Base-by-base conservation (phyloP, 139 green algal species). In the Haematococcus sp. region DNA sequence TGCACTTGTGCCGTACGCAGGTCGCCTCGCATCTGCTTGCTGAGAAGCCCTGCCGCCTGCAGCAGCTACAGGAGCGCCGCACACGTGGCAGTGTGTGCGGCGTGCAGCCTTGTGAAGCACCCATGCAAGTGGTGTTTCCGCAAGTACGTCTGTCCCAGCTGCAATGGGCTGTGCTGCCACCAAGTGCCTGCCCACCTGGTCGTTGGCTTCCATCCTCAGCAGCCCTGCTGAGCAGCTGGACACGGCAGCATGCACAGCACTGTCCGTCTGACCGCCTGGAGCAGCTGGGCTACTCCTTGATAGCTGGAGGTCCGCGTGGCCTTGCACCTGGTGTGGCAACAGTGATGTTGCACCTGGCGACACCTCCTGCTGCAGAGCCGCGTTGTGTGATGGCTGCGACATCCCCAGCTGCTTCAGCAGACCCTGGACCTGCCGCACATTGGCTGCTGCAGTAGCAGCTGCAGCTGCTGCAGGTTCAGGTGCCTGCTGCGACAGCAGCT, bases 81-180 rank as follows among this genome's bases (percentile, higher is more conserved):
- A 34, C 58, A 65, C 58, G 9, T 65, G 23, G 27, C 25, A 73
- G 33, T 60, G 23, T 54, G 63, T 46, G 35, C 54, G 63, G 23
- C 80, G 76, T 35, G 60, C 68, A 33, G 19, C 32, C 74, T 86
- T 86, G 44, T 25, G 58, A 4, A 80, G 43, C 2, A 79, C 81
- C n/a, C 54, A 49, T 2, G 64, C 78, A 55, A 76, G 58, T 0
- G 81, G 78, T 49, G 17, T 16, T 27, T 87, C 81, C 44, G 9
- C 40, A 56, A 86, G 40, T 28, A 86, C 67, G 31, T 86, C 81
- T 1, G 19, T 3, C 0, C 70, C 78, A 0, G 74, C 72, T 4
- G 68, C 51, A 32, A 78, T 31, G 16, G 32, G 35, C 1, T 27
- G 32, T 2, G 35, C 43, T 13, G 69, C 75, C 9, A 61, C 55